A percentile compares a stretch with the other conserved stretches of the same genome.
Evolutionary conservation across 257 asterid genomes (phyloP).

Genomic region (Leptodermis oblonga): DNA sequence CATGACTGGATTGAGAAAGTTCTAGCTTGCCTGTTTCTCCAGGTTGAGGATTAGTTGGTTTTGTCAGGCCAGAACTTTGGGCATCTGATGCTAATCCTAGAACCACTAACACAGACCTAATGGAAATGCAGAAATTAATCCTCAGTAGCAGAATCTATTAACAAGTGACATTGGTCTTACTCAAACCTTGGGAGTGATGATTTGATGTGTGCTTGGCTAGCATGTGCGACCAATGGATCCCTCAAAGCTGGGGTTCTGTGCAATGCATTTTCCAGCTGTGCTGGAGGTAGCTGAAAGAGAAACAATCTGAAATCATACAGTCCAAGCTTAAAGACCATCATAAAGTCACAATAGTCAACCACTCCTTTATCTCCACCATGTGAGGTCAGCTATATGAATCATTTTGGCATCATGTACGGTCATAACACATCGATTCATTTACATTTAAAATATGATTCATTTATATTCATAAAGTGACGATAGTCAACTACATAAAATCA

Average conservation of each 20-base stretch:
- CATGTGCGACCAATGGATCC: conserved; percentile 87
- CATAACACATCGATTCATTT: too few species aligned
- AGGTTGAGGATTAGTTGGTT: conserved; percentile 27
- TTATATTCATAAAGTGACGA: too few species aligned
- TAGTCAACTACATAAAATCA: background rate
- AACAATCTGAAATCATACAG: background rate
- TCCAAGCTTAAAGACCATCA: too few species aligned
- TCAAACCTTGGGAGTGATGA: conserved; percentile 84
- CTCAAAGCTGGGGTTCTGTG: conserved; percentile 70
- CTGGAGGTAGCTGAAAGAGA: conserved; percentile 77
- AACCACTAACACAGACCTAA: conserved; percentile 69
- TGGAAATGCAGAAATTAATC: conserved; percentile 12
- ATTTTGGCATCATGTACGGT: too few species aligned
- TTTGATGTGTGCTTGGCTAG: conserved; percentile 73
- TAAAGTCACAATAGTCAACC: background rate
- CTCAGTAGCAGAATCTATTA: conserved; percentile 2
- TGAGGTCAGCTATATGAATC: too few species aligned
- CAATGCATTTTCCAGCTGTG: conserved; percentile 85
- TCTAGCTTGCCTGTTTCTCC: conserved; percentile 17
- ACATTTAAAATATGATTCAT: too few species aligned
- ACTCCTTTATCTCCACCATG: too few species aligned
- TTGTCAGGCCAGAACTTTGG: conserved; percentile 44
- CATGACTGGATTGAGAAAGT: conserved; percentile 18
- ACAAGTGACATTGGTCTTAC: background rate
- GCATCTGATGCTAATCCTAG: conserved; percentile 71